These are phyloP conservation scores for Salpingoeca rosetta DNA, from an alignment of 78 protist genomes.

Conservation along the genomic window DNA sequence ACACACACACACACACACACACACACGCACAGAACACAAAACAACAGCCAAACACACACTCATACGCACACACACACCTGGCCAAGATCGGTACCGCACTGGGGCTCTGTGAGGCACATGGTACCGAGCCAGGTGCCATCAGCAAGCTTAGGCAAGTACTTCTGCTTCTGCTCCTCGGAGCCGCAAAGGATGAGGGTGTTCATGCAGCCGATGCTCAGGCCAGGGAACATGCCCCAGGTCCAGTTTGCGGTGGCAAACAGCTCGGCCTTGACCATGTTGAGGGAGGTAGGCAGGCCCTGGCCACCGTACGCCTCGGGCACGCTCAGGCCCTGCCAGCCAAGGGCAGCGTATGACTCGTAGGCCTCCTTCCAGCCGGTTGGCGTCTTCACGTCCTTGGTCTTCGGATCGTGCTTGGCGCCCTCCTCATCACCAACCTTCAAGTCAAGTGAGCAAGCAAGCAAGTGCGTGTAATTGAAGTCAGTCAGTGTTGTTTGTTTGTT, in stretches of 20 bases:
- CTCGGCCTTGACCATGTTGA: slow-evolving; percentile 13
- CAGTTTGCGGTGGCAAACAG: slow-evolving; percentile 40
- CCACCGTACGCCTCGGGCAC: slow-evolving; percentile 47
- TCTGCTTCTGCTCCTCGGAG: too few species aligned
- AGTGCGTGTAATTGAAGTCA: neutral
- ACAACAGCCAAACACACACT: too few species aligned
- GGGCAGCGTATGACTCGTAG: slow-evolving; percentile 23
- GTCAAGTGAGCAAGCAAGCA: neutral
- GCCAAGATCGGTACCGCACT: too few species aligned
- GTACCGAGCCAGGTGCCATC: too few species aligned
- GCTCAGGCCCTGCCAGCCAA: slow-evolving; percentile 40
- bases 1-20: too few species aligned
- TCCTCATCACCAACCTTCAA: neutral
- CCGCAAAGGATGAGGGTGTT: too few species aligned
- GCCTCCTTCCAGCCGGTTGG: slow-evolving; percentile 53
- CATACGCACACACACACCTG: too few species aligned
- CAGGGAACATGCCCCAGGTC: slow-evolving; percentile 46
- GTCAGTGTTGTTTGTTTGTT: too few species aligned
- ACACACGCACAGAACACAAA: too few species aligned
- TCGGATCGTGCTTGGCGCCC: slow-evolving; percentile 11
- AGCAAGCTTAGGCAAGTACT: too few species aligned
- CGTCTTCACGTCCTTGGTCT: slow-evolving; percentile 22
- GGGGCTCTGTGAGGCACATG: too few species aligned
- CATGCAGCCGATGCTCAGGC: slow-evolving; percentile 26
- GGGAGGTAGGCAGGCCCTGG: slow-evolving; percentile 38